phyloP scores from a whole-genome alignment of 768 basidiomycete genomes.

The Leccinum ochraceum region DNA sequence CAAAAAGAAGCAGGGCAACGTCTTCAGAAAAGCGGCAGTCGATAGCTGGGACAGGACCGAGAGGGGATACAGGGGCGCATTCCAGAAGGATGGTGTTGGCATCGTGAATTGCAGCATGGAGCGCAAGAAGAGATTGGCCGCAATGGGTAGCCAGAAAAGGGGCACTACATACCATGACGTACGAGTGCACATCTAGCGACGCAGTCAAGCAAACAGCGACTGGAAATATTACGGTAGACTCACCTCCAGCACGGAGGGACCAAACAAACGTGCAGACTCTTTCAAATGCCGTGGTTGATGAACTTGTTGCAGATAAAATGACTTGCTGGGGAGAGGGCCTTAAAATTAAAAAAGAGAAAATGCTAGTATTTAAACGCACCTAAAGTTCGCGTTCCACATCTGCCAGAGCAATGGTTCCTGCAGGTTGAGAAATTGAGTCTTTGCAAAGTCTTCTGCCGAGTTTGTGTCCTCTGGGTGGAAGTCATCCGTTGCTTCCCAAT shows the following conservation, averaged over 20 bases:
- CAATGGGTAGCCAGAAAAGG: constrained; percentile 87
- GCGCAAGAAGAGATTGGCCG: constrained; percentile 74
- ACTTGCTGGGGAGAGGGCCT: constrained; percentile 57
- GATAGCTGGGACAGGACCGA: constrained; percentile 50
- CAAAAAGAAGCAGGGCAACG: constrained; percentile 67
- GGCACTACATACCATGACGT: constrained; percentile 96
- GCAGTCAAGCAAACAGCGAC: constrained; percentile 1
- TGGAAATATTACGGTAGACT: constrained; percentile 11
- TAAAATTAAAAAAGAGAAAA: not conserved
- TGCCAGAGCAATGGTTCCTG: constrained; percentile 81
- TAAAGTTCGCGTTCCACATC: constrained; percentile 86
- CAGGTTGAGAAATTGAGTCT: constrained; percentile 91
- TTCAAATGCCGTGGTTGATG: constrained; percentile 92
- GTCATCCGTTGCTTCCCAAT: constrained; percentile 88
- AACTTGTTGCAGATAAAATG: constrained; percentile 94
- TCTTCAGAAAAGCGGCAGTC: constrained; percentile 50
- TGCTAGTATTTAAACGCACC: constrained; percentile 40
- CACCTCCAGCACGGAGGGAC: constrained; percentile 78
- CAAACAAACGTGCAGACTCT: constrained; percentile 86
- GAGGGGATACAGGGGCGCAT: constrained; percentile 56
- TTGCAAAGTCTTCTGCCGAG: constrained; percentile 74
- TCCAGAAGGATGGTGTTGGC: constrained; percentile 63
- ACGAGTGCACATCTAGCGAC: constrained; percentile 68
- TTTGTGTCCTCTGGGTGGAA: constrained; percentile 93
- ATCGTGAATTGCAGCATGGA: constrained; percentile 81